A percentile compares a stretch with the other conserved stretches of the same genome.
Conservation (phyloP, 192 early-diverging fungal species). For the Coemansia sp. region DNA sequence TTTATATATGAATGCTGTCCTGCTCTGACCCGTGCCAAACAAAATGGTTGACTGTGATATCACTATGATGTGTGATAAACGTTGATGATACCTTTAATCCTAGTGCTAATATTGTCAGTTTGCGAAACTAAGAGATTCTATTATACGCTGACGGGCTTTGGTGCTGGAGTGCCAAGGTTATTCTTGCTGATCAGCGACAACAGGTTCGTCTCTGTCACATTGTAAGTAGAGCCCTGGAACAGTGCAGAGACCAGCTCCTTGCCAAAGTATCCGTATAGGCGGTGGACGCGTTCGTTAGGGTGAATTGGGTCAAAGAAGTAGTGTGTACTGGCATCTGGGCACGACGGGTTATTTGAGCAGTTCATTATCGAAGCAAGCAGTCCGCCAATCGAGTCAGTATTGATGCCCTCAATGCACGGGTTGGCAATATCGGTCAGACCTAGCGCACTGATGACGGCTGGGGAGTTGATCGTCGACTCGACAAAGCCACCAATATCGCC, state of each 20-base stretch:
- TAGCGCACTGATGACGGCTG: slow-evolving; percentile 23
- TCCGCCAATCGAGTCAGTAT: slow-evolving; percentile 36
- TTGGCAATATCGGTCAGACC: slow-evolving; percentile 37
- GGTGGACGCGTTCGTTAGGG: slow-evolving; percentile 46
- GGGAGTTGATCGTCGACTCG: slow-evolving; percentile 27
- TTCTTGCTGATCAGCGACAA: slow-evolving; percentile 29
- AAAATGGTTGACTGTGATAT: too few species aligned
- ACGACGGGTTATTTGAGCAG: slow-evolving; percentile 36
- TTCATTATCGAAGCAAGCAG: slow-evolving; percentile 37
- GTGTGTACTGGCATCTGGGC: slow-evolving; percentile 38
- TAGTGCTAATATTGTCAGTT: too few species aligned
- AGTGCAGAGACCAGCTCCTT: slow-evolving; percentile 28
- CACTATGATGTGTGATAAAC: accelerated
- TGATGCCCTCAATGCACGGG: slow-evolving; percentile 43
- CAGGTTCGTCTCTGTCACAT: slow-evolving; percentile 30
- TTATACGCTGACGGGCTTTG: slow-evolving; percentile 30
- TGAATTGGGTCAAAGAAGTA: slow-evolving; percentile 56
- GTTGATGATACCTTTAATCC: too few species aligned
- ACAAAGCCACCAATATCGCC: slow-evolving; percentile 48
- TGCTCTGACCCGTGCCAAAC: too few species aligned
- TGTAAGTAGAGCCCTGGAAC: slow-evolving; percentile 17
- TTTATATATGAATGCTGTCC: too few species aligned
- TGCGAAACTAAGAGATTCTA: too few species aligned
- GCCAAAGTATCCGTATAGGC: slow-evolving; percentile 45
- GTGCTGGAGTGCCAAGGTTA: slow-evolving; percentile 27